Percentiles rank a stretch among this genome's conserved stretches.
phyloP scores from a whole-genome alignment of 148 eudicot genomes.

The Silene conica region DNA sequence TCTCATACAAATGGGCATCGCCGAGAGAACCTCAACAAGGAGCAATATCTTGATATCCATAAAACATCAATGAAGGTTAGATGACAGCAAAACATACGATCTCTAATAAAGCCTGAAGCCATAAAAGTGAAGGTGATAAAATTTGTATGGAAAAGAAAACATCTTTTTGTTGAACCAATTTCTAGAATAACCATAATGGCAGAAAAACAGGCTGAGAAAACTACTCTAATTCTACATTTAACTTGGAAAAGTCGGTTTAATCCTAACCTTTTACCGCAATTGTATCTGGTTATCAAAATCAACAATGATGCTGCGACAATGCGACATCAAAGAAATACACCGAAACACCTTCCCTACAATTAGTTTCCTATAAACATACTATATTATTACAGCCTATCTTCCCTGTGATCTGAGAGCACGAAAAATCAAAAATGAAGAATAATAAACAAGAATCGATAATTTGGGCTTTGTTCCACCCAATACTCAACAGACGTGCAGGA shows the following conservation, averaged over 20 bases:
- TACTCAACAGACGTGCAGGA: slow-evolving; percentile 11
- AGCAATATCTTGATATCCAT: too few species aligned
- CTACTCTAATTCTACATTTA: slow-evolving; percentile 17
- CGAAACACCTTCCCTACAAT: slow-evolving; percentile 12
- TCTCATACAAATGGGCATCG: too few species aligned
- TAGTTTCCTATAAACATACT: slow-evolving; percentile 10
- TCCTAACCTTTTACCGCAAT: slow-evolving; percentile 25
- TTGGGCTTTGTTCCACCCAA: slow-evolving; percentile 9
- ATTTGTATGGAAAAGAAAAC: background rate
- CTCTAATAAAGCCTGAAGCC: background rate
- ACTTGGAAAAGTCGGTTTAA: slow-evolving; percentile 6
- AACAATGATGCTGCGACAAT: slow-evolving; percentile 21
- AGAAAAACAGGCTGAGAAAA: slow-evolving; percentile 19
- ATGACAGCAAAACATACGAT: background rate
- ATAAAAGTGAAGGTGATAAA: background rate
- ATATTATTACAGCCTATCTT: slow-evolving; percentile 16
- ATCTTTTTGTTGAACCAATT: slow-evolving; percentile 4
- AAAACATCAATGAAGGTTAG: too few species aligned
- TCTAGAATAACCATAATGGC: slow-evolving; percentile 11
- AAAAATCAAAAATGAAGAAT: slow-evolving; percentile 2
- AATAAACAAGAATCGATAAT: slow-evolving; percentile 6
- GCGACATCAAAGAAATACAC: slow-evolving; percentile 19
- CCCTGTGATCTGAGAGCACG: slow-evolving; percentile 10
- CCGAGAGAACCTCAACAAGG: too few species aligned
- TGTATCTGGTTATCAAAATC: slow-evolving; percentile 23